These are phyloP conservation scores for Aulographum hederae DNA, from an alignment of 2,329 filamentous ascomycete species.

Conservation along the genomic window DNA sequence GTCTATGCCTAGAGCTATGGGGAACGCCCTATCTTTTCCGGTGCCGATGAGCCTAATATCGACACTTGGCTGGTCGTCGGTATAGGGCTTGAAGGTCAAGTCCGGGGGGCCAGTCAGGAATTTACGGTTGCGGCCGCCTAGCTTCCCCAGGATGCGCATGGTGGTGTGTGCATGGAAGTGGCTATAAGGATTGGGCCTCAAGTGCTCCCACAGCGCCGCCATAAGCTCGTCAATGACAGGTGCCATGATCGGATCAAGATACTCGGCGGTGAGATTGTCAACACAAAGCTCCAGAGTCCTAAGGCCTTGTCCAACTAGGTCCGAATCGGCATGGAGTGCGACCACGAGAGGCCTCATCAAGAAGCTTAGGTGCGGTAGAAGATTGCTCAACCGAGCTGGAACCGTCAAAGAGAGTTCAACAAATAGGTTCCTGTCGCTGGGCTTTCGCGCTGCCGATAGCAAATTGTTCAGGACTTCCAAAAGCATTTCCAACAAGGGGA, in stretches of 20 bases:
- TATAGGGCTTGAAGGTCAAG: conserved; percentile 67
- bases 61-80: conserved; percentile 75
- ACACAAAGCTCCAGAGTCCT: conserved; percentile 91
- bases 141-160: conserved; percentile 89
- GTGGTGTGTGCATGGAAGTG: conserved; percentile 97
- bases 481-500: conserved; percentile 92
- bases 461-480: conserved; percentile 94
- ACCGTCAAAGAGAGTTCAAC: conserved; percentile 95
- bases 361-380: conserved; percentile 87
- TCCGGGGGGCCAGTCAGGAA: conserved; percentile 81
- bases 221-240: conserved; percentile 97
- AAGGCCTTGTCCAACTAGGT: conserved; percentile 85
- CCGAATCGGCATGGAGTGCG: conserved; percentile 73
- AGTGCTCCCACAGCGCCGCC: conserved; percentile 90
- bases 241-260: conserved; percentile 96
- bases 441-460: conserved; percentile 75
- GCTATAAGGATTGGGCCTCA: conserved; percentile 84
- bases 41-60: conserved; percentile 81
- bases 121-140: conserved; percentile 87
- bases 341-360: conserved; percentile 97
- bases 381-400: conserved; percentile 79
- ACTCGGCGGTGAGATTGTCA: conserved; percentile 94
- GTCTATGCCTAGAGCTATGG: conserved; percentile 70
- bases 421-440: conserved; percentile 81
- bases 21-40: conserved; percentile 75